Evolutionary conservation across 2,329 filamentous ascomycete genomes (phyloP).

Genomic region (Fusarium oxysporum): DNA sequence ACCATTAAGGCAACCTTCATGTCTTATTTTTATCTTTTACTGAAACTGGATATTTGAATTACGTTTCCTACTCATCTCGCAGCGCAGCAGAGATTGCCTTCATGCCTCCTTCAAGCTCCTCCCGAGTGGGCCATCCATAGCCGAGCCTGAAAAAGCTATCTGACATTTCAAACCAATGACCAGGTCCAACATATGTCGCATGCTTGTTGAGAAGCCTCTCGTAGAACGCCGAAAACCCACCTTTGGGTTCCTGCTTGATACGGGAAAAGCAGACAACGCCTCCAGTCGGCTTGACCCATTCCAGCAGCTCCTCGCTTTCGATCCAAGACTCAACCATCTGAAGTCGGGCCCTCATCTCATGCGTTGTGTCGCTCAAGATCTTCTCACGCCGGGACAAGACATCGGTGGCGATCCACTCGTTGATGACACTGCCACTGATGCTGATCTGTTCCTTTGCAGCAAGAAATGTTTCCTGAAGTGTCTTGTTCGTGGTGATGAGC

Average conservation of each 20-base stretch:
- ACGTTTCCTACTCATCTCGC: neutral
- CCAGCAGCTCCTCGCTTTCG: neutral
- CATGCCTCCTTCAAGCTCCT: neutral
- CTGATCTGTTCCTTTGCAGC: slow-evolving; percentile 6
- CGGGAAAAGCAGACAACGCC: neutral
- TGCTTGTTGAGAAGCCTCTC: neutral
- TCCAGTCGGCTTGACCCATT: slow-evolving; percentile 4
- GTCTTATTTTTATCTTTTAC: rapidly evolving
- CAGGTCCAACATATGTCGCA: neutral
- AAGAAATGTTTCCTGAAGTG: neutral
- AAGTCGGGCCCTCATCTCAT: neutral
- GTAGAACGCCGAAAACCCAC: neutral
- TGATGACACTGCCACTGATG: slow-evolving; percentile 3
- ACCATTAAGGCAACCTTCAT: rapidly evolving
- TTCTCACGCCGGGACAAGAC: neutral
- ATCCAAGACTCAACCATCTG: slow-evolving; percentile 2
- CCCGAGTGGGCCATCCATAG: neutral
- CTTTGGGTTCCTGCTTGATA: neutral
- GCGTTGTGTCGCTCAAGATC: neutral
- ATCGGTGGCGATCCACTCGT: neutral
- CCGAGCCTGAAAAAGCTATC: neutral
- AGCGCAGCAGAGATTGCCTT: neutral
- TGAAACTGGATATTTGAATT: rapidly evolving
- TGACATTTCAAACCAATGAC: neutral
- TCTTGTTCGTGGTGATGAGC: neutral